phyloP scores from a whole-genome alignment of 225 moss, liverwort and hornwort genomes.

The Pleurozium schreberi region DNA sequence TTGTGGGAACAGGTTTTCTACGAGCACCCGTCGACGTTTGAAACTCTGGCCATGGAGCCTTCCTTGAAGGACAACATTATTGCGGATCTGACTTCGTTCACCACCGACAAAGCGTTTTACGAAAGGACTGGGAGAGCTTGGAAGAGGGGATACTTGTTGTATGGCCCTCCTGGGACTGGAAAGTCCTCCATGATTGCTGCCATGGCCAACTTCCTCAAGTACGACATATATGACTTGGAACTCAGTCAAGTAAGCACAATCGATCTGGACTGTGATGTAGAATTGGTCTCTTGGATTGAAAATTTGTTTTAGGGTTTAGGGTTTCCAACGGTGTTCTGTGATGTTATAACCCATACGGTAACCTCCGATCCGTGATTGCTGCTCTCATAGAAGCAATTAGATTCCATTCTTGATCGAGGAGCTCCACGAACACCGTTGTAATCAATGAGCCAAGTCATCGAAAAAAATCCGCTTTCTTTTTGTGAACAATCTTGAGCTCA shows the following conservation, averaged over 20 bases:
- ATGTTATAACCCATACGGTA: neutral
- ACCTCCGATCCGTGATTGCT: neutral
- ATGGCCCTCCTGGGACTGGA: conserved; percentile 22
- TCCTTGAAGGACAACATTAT: conserved; percentile 5
- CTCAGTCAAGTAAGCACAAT: conserved; percentile 14
- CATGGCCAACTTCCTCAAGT: conserved; percentile 26
- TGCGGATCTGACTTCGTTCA: conserved; percentile 12
- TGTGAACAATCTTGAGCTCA: neutral
- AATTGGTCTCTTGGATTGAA: neutral
- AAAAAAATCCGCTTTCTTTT: neutral
- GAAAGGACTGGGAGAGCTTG: conserved; percentile 15
- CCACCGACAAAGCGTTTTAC: neutral
- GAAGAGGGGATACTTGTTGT: conserved; percentile 21
- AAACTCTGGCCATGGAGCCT: conserved; percentile 21
- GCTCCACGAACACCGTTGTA: neutral
- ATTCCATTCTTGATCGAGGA: neutral
- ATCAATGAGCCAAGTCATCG: neutral
- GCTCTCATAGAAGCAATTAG: neutral
- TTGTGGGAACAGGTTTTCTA: conserved; percentile 17
- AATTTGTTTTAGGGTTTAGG: neutral
- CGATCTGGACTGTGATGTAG: neutral
- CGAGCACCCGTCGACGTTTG: conserved; percentile 18
- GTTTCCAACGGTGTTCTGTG: too few species aligned
- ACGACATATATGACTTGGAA: conserved; percentile 25
- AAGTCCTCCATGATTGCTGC: conserved; percentile 24